phyloP scores from a whole-genome alignment of 2,329 filamentous ascomycete genomes.

The Colletotrichum tabaci region DNA sequence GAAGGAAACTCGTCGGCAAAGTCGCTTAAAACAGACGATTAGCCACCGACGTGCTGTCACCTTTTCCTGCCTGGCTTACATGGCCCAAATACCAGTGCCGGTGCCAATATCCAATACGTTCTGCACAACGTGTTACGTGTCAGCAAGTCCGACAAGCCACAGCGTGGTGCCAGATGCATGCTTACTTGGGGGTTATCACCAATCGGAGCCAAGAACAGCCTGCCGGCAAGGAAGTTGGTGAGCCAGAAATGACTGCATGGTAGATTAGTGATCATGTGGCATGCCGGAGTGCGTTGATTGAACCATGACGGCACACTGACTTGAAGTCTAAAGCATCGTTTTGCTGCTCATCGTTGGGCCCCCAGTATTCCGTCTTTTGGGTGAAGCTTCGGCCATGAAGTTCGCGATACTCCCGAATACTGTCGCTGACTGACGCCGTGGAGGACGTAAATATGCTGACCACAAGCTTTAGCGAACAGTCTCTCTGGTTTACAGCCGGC shows the following conservation, averaged over 20 bases:
- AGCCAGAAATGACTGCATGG: conserved; percentile 15
- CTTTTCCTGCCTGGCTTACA: conserved; percentile 48
- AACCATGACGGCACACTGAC: background rate
- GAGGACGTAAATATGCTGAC: conserved; percentile 35
- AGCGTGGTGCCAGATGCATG: no score
- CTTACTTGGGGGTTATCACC: conserved; percentile 45
- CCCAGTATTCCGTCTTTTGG: conserved; percentile 48
- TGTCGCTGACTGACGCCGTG: conserved; percentile 51
- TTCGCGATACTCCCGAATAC: conserved; percentile 51
- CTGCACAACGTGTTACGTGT: conserved; percentile 30
- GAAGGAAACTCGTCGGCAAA: conserved; percentile 60
- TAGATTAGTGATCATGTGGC: background rate
- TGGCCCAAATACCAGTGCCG: conserved; percentile 61
- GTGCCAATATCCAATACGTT: conserved; percentile 61
- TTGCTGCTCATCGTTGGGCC: conserved; percentile 44
- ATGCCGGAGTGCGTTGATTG: no score
- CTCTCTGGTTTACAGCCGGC: background rate
- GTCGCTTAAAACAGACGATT: conserved; percentile 58
- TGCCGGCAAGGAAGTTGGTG: conserved; percentile 50
- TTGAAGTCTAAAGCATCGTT: conserved; percentile 42
- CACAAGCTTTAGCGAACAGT: background rate
- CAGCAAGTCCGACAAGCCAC: background rate
- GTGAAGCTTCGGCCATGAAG: conserved; percentile 51
- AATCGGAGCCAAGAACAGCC: conserved; percentile 56
- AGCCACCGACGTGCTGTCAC: conserved; percentile 6